A percentile compares a stretch with the other conserved stretches of the same genome.
Evolutionary conservation across 2,329 filamentous ascomycete genomes (phyloP).

Genomic region (Neopestalotiopsis sp.): DNA sequence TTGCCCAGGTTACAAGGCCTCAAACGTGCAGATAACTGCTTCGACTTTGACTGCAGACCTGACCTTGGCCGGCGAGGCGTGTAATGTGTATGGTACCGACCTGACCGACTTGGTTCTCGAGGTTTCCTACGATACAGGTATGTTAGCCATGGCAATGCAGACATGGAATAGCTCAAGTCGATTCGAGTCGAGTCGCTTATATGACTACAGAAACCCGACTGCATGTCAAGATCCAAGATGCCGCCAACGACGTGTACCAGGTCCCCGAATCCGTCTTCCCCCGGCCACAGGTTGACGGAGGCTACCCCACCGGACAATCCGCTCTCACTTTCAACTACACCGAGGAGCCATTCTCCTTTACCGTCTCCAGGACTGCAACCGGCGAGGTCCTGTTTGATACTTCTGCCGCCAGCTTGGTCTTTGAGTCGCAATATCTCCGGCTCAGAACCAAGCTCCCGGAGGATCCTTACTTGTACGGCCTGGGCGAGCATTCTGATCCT

Average conservation of each 20-base stretch:
- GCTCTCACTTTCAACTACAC: slow-evolving; percentile 40
- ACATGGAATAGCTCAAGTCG: background rate
- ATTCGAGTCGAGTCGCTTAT: background rate
- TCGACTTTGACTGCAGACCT: slow-evolving; percentile 66
- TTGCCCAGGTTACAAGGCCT: slow-evolving; percentile 67
- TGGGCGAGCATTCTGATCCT: slow-evolving; percentile 78
- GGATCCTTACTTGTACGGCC: slow-evolving; percentile 75
- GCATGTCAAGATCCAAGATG: slow-evolving; percentile 76
- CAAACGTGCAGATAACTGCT: slow-evolving; percentile 55
- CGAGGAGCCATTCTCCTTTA: slow-evolving; percentile 46
- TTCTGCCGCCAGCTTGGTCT: slow-evolving; percentile 68
- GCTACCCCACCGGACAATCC: slow-evolving; percentile 24
- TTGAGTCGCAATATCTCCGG: slow-evolving; percentile 78
- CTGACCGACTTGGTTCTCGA: slow-evolving; percentile 64
- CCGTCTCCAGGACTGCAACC: slow-evolving; percentile 41
- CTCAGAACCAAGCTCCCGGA: slow-evolving; percentile 73
- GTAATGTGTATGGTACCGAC: slow-evolving; percentile 74
- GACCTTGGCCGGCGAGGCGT: slow-evolving; percentile 65
- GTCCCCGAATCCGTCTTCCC: slow-evolving; percentile 73
- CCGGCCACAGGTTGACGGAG: slow-evolving; percentile 48
- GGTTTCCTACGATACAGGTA: slow-evolving; percentile 67
- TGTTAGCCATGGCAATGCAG: slow-evolving; percentile 8
- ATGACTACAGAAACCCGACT: slow-evolving; percentile 63
- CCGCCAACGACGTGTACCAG: slow-evolving; percentile 73
- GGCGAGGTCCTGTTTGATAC: slow-evolving; percentile 71